Conservation (phyloP, 1,284 basidiomycete genomes). For the Malassezia restricta region DNA sequence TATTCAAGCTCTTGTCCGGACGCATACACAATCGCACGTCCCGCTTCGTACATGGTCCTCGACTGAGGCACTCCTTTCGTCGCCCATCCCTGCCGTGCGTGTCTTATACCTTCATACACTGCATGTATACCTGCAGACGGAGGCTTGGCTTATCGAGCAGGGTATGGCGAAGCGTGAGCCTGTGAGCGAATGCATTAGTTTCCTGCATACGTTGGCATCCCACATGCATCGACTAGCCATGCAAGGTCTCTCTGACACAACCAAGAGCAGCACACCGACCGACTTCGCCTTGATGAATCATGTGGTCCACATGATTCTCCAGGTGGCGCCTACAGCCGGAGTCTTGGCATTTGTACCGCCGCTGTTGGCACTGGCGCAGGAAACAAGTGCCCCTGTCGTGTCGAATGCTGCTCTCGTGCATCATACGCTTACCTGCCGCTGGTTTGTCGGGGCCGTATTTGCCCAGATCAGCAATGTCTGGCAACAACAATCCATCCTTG, state of each 20-base stretch:
- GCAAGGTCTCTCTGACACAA: conserved; percentile 7
- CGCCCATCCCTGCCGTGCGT: conserved; percentile 4
- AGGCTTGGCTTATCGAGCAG: not conserved
- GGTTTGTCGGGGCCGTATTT: conserved; percentile 59
- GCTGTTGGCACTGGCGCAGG: conserved; percentile 61
- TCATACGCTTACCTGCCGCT: conserved; percentile 56
- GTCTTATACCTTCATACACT: conserved; percentile 9
- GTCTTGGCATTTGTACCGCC: conserved; percentile 70
- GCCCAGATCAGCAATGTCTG: conserved; percentile 60
- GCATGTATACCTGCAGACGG: conserved; percentile 7
- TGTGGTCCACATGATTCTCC: conserved; percentile 59
- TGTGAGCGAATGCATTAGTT: conserved; percentile 22
- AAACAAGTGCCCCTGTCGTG: conserved; percentile 39
- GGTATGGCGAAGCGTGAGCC: not conserved
- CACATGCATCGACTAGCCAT: conserved; percentile 16
- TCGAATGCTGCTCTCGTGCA: conserved; percentile 14
- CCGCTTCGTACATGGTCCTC: conserved; percentile 3
- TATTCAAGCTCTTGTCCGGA: conserved; percentile 57
- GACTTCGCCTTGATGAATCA: conserved; percentile 67
- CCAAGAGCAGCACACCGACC: conserved; percentile 48
- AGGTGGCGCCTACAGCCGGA: conserved; percentile 60
- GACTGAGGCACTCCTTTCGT: conserved; percentile 7
- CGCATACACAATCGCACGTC: conserved; percentile 14
- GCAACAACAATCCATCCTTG: conserved; percentile 48
- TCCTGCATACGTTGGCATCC: conserved; percentile 32